Conservation (phyloP, 2,329 filamentous ascomycete genomes). For the Pseudogymnoascus sp. region DNA sequence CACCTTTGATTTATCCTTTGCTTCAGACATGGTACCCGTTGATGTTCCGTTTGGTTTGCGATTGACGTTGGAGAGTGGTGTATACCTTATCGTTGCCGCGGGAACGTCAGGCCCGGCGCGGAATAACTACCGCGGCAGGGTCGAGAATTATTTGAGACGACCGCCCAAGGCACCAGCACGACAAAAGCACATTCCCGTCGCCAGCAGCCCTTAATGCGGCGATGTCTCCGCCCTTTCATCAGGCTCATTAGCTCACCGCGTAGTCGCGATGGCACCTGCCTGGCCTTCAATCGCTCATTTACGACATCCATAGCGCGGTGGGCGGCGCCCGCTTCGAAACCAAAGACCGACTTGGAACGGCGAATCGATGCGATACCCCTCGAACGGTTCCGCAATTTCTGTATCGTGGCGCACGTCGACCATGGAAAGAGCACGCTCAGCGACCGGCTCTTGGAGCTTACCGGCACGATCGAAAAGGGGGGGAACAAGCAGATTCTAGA, state of each 20-base stretch:
- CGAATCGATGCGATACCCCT: slow-evolving; percentile 69
- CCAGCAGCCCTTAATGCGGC: slow-evolving; percentile 25
- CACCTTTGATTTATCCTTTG: slow-evolving; percentile 71
- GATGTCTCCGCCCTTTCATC: slow-evolving; percentile 27
- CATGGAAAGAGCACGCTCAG: slow-evolving; percentile 97
- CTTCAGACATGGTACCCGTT: slow-evolving; percentile 20
- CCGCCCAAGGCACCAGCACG: not conserved
- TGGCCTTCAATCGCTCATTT: slow-evolving; percentile 17
- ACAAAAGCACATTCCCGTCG: not conserved
- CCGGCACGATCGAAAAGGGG: slow-evolving; percentile 80
- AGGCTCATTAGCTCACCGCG: slow-evolving; percentile 27
- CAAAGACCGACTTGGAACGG: slow-evolving; percentile 38
- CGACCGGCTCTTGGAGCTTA: slow-evolving; percentile 85
- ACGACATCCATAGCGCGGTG: slow-evolving; percentile 22
- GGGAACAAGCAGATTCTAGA: slow-evolving; percentile 93
- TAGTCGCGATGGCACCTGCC: slow-evolving; percentile 23
- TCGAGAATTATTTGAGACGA: slow-evolving; percentile 6
- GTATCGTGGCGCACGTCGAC: slow-evolving; percentile 97
- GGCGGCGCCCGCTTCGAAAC: slow-evolving; percentile 25
- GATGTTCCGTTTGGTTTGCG: not conserved
- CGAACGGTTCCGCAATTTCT: slow-evolving; percentile 84
- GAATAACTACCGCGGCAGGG: slow-evolving; percentile 7
- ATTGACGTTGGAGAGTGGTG: not conserved
- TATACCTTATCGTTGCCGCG: slow-evolving; percentile 1
- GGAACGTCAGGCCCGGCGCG: not conserved